phyloP scores from a whole-genome alignment of 2,329 filamentous ascomycete genomes.

The Colletotrichum zoysiae region DNA sequence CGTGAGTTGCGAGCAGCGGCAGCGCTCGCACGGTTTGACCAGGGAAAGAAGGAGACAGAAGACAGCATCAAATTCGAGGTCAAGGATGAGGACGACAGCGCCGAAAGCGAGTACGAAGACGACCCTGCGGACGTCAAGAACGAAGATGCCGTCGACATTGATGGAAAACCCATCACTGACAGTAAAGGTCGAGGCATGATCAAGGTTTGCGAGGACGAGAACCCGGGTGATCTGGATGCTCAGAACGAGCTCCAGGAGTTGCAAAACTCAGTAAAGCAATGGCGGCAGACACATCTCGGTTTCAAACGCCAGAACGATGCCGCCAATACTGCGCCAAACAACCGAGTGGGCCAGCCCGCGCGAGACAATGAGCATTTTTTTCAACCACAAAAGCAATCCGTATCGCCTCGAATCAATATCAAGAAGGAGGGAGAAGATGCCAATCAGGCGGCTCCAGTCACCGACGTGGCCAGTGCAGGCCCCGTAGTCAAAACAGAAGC shows the following conservation, averaged over 20 bases:
- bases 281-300: constrained; percentile 38
- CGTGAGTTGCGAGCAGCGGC: constrained; percentile 82
- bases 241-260: constrained; percentile 78
- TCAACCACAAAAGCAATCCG: neutral
- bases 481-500: constrained; percentile 27
- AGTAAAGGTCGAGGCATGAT: constrained; percentile 75
- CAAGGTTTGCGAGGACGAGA: constrained; percentile 80
- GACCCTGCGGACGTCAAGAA: constrained; percentile 55
- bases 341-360: constrained; percentile 3
- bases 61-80: constrained; percentile 47
- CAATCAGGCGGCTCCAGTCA: neutral
- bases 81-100: constrained; percentile 53
- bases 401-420: constrained; percentile 2
- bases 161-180: constrained; percentile 75
- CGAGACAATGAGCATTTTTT: neutral
- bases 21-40: constrained; percentile 79
- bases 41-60: constrained; percentile 65
- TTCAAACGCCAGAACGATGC: constrained; percentile 28
- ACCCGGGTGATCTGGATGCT: constrained; percentile 65
- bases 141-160: constrained; percentile 71
- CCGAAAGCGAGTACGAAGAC: constrained; percentile 62
- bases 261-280: constrained; percentile 54
- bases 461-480: neutral
- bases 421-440: constrained; percentile 23
- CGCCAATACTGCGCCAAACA: neutral